Base-by-base conservation (phyloP, 805 yeast genomes). In the Cyberlindnera veronae region DNA sequence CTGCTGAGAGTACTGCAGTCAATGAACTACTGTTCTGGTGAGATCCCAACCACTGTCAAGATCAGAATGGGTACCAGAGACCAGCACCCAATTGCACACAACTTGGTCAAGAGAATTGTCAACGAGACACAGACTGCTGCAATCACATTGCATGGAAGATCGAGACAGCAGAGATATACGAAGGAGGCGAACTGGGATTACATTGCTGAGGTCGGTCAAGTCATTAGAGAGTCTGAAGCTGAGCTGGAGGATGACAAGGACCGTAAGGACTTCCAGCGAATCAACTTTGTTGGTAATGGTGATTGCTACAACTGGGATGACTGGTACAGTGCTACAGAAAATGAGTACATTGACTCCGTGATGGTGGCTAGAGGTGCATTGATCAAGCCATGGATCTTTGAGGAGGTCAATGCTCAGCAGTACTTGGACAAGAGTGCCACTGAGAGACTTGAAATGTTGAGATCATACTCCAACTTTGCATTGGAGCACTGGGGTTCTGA, bases 311-410 rank as follows among this genome's bases (percentile, higher is more conserved):
- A 87, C 15, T 79, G 75, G 66, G 84, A 84, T 55, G 98, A 93
- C 59, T 93, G 96, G 95, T 76, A 87, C 61, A 71, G 69, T 24
- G 89, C 84, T 10, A 69, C 81, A 30, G 63, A 67, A 20, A 74
- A 79, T 34, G 76, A 76, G 22, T 84, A 84, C 17, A 80, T 91
- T 42, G 99, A 93, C 65, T 79, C 93, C 22, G 95, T 89, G 14
- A 93, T 95, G 97, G 87, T 93, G 39, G 99, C 98, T 3, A 76
- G 99, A 57, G 99, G 98, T 41, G 98, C 98, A 2, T 74, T 93
- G 49, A 90, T 93, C 60, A 93, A 93, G 65, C 99, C 99, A 26
- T 93, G 99, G 99, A 86, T 93, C 37, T 93, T 91, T 53, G 97
- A 93, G 67, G 99, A 93, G 65, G 77, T 93, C 41, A 95, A 91